Conservation (phyloP, 495 filamentous ascomycete genomes). For the Penicillium odoratum region DNA sequence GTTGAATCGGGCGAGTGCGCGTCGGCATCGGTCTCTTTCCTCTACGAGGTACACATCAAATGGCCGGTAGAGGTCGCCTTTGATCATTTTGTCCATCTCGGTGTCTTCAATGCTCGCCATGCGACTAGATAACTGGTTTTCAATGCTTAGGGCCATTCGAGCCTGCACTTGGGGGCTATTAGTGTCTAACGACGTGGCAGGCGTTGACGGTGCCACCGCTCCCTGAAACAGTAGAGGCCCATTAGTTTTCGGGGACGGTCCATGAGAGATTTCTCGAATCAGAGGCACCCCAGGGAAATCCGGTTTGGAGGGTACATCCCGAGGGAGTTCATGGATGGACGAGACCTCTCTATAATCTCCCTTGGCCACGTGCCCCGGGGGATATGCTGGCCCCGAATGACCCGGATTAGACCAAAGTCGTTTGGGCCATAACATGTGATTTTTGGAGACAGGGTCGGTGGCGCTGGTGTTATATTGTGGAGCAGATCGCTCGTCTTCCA, state of each 20-base stretch:
- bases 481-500: slow-evolving; percentile 46
- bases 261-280: slow-evolving; percentile 44
- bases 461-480: slow-evolving; percentile 42
- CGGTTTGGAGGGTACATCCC: slow-evolving; percentile 40
- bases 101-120: slow-evolving; percentile 47
- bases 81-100: slow-evolving; percentile 94
- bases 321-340: slow-evolving; percentile 44
- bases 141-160: slow-evolving; percentile 47
- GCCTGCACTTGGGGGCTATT: slow-evolving; percentile 48
- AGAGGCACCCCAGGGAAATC: slow-evolving; percentile 47
- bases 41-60: slow-evolving; percentile 75
- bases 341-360: slow-evolving; percentile 45
- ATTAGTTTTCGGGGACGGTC: slow-evolving; percentile 35
- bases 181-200: slow-evolving; percentile 36
- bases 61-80: slow-evolving; percentile 76
- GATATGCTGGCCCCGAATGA: slow-evolving; percentile 31
- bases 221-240: slow-evolving; percentile 38
- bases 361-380: slow-evolving; percentile 40
- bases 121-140: slow-evolving; percentile 42
- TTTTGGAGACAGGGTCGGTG: slow-evolving; percentile 33
- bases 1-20: slow-evolving; percentile 86
- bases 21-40: slow-evolving; percentile 84
- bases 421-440: slow-evolving; percentile 42
- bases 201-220: slow-evolving; percentile 38
- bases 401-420: slow-evolving; percentile 34